Base-by-base conservation (phyloP, 208 protist genomes). In the Trichomonas vaginalis region DNA sequence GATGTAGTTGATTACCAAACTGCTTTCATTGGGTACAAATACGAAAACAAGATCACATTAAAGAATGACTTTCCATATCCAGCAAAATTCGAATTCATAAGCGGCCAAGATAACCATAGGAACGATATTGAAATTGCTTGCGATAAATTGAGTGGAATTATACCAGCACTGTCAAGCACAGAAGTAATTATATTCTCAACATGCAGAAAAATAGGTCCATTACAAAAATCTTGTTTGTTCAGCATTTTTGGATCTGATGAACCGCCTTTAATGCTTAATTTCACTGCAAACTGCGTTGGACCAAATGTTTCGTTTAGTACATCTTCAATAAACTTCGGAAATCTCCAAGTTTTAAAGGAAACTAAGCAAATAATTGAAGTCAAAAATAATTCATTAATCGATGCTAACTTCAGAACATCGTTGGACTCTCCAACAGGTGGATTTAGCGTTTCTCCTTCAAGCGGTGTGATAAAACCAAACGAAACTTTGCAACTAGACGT, bases 221-320 rank as follows among this genome's bases (percentile, higher is more conserved):
- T 92, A 17, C 27, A 42, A 39, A 40, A n/a, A n/a, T 12, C 42
- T 92, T 92, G 86, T 32, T 49, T 51, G 12, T 92, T 92, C 8
- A 23, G 86, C 35, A 40, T 92, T 17, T 92, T 92, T 51, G 86
- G 86, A 39, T 92, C 86, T 92, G 86, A 92, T 51, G 86, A 92
- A 35, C 45, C 86, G 1, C 86, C 86, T 39, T 15, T 92, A 2
- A 92, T n/a, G 6, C 46, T 92, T 17, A 92, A 42, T 51, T 51
- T 92, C 17, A 92, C 12, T 35, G 86, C 86, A 39, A 92, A 92
- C 37, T 92, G n/a, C 17, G 45, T 51, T 92, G 86, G 86, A 39
- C 86, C 86, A 39, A 8, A 6, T 32, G 45, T 92, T 92, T 51
- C 40, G 2, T 51, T 92, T n/a, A 48, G 40, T 8, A 17, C 86